phyloP scores from a whole-genome alignment of 2,329 filamentous ascomycete genomes.

The Didymella pomorum region DNA sequence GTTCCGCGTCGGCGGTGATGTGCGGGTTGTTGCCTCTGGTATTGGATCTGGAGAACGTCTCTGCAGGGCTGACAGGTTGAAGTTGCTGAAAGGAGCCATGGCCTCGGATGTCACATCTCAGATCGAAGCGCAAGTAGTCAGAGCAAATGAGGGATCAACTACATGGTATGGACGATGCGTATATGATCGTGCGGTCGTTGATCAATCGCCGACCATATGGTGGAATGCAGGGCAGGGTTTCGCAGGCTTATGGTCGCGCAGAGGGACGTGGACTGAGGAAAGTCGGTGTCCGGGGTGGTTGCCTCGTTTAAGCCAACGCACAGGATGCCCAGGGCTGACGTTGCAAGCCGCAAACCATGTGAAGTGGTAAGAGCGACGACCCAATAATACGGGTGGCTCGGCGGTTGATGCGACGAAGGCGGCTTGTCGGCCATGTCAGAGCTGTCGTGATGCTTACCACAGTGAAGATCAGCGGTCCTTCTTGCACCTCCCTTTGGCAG shows the following conservation, averaged over 20 bases:
- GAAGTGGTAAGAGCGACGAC: constrained; percentile 3
- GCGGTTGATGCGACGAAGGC: constrained; percentile 18
- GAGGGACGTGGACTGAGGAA: not conserved
- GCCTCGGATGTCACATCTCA: constrained; percentile 13
- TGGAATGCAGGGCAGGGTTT: constrained; percentile 6
- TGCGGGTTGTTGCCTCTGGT: constrained; percentile 33
- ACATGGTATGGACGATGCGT: not conserved
- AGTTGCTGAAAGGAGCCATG: constrained; percentile 37
- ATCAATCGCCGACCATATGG: constrained; percentile 4
- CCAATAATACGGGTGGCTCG: constrained; percentile 12
- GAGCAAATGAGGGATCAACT: not conserved
- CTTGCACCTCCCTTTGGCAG: constrained; percentile 3
- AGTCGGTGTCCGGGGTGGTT: constrained; percentile 11
- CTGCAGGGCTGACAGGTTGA: constrained; percentile 18
- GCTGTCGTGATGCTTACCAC: constrained; percentile 29
- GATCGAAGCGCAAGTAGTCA: not conserved
- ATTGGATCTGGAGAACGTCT: constrained; percentile 32
- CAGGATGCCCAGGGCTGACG: constrained; percentile 7
- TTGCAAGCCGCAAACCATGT: constrained; percentile 4
- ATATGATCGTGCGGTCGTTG: constrained; percentile 1
- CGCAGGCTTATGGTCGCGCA: constrained; percentile 17
- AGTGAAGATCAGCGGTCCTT: constrained; percentile 23
- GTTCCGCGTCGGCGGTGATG: constrained; percentile 38
- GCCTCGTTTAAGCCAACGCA: constrained; percentile 8
- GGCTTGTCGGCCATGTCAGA: constrained; percentile 27